Evolutionary conservation across 2,329 filamentous ascomycete species (phyloP), one percentile per base, ranked within the genome.

Genomic region (Orbilia blumenaviensis): DNA sequence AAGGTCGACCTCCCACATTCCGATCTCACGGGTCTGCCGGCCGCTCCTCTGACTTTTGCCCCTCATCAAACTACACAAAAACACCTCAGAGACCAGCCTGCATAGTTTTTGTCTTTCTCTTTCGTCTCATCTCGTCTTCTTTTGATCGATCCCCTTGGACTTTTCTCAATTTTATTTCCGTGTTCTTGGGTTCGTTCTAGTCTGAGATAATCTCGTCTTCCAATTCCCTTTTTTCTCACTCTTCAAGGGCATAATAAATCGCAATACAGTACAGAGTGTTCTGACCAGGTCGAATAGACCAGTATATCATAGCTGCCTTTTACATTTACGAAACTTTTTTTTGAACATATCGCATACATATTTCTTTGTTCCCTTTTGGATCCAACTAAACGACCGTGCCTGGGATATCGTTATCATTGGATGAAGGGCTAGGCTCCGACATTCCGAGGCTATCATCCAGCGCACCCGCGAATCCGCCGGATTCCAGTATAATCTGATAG

Each of bases 11-110:
- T 75, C 41, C 64, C 58, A 64, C 72, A 69, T 64, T 76, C 72
- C 72, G 58, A 69, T 69, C 64, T 76, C 64, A 69, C 72, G 62
- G 69, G 69, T 75, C 63, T 67, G 62, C 54, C 69, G 63, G 63
- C 63, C 32, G 50, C 62, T 68, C 41, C 66, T 50, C 61, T 46
- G 48, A 25, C 44, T 36, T 63, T 69, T 69, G 72, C 72, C 72
- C 72, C 72, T 76, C 72, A 64, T 54, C 64, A 5, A 44, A 61
- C 27, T 27, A 16, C 23, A 52, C 25, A 46, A 75, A 66, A 50
- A 58, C n/a, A 36, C 56, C 64, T 60, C 56, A 50, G 27, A 46
- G n/a, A n/a, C n/a, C n/a, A 66, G 18, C 58, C 60, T 60, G 60
- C 62, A 61, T 60, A 61, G 42, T 42, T 41, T 9, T 54, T 16